Evolutionary conservation across 257 asterid genomes (phyloP).

Genomic region (Coffea canephora): DNA sequence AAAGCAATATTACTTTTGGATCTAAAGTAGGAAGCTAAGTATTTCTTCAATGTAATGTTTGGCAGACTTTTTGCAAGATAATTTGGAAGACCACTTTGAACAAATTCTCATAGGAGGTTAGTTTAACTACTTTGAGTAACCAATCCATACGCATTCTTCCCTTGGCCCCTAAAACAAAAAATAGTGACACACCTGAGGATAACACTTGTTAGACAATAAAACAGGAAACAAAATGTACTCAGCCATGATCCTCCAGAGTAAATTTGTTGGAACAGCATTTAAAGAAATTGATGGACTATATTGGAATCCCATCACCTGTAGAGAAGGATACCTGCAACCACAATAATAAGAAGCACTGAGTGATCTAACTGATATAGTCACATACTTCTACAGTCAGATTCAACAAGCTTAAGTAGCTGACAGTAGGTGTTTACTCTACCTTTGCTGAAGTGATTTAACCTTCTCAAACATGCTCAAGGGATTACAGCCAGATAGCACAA

Average conservation of each 20-base stretch:
- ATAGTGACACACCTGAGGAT: constrained; percentile 52
- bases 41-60: not conserved
- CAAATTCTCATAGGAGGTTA: not conserved
- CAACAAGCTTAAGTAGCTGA: constrained; percentile 16
- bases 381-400: constrained; percentile 9
- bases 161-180: not conserved
- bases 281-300: constrained; percentile 37
- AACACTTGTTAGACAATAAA: constrained; percentile 50
- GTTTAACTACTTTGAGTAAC: constrained; percentile 13
- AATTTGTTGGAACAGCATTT: constrained; percentile 36
- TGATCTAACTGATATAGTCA: not conserved
- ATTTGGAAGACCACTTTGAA: not conserved
- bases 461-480: constrained; percentile 45
- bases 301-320: constrained; percentile 68
- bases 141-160: not conserved
- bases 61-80: not conserved
- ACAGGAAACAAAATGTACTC: constrained; percentile 72
- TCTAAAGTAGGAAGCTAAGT: not conserved
- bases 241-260: constrained; percentile 48
- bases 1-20: not conserved
- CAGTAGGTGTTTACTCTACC: constrained; percentile 38
- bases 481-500: constrained; percentile 35
- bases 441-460: constrained; percentile 71
- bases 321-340: constrained; percentile 66
- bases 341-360: constrained; percentile 21